Evolutionary conservation across 148 eudicot genomes (phyloP), one percentile per base, ranked within the genome.

Genomic region (Diospyros kaki): DNA sequence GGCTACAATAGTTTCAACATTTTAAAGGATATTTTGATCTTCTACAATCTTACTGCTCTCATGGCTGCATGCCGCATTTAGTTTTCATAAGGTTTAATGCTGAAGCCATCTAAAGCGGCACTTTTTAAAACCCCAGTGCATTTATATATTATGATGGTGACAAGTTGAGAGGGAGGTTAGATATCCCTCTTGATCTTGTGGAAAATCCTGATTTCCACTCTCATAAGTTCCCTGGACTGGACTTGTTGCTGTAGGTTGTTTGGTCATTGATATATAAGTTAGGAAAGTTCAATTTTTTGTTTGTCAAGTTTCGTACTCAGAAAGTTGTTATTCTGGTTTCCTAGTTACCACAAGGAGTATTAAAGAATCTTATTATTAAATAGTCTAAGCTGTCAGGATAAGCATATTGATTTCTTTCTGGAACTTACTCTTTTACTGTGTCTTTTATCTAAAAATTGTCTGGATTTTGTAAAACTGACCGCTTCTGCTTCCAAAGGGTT

Each of bases 401-500:
- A 48, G 52, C 52, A 48, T 48, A 55, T 13, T 55, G 59, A 9
- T 10, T n/a, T 67, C 17, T 48, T 43, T 7, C 53, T 45, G 9
- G 12, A 0, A 9, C 48, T 54, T 70, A 1, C n/a, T n/a, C n/a
- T n/a, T n/a, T n/a, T n/a, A 52, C 0, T 11, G 5, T 46, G 79
- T 7, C 4, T 62, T 44, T 62, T 4, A 18, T 54, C 62, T 6
- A 12, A 38, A 17, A 51, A 5, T 14, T 17, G 39, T 3, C 43
- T 17, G 40, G 39, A 4, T 52, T 6, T 50, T 55, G 9, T 58
- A 59, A 4, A 63, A 73, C 64, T 71, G 59, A 80, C 55, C 76
- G 10, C 46, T 68, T 75, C 73, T 71, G 77, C 77, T 54, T 79
- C 68, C 84, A 62, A 73, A 90, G 97, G 97, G 98, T 7, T 95